These are phyloP conservation scores for Pythium plurisporium DNA, from an alignment of 352 stramenopile genomes.

Conservation along the genomic window DNA sequence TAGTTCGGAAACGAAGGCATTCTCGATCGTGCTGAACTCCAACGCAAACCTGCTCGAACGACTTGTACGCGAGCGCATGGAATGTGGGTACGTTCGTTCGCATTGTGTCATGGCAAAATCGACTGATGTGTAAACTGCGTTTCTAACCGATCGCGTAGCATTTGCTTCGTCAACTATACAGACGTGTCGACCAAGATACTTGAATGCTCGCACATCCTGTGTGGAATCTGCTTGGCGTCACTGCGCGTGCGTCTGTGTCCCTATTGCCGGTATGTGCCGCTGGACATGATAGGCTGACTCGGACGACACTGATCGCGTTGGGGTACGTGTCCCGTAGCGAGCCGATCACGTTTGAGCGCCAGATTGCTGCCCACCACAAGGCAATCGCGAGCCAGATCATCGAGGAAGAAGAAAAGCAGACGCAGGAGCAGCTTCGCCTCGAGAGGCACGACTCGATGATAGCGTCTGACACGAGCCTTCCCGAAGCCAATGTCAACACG, in stretches of 20 bases:
- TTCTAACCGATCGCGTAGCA: constrained; percentile 4
- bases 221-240: constrained; percentile 1
- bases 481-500: too few species aligned
- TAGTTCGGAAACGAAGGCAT: not conserved
- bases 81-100: constrained; percentile 22
- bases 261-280: constrained; percentile 20
- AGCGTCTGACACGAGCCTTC: too few species aligned
- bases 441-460: too few species aligned
- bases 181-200: constrained; percentile 11
- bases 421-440: too few species aligned
- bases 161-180: constrained; percentile 16
- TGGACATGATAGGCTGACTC: too few species aligned
- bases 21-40: constrained; percentile 11
- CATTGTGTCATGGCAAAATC: not conserved
- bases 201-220: constrained; percentile 18
- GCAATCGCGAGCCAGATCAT: constrained; percentile 6
- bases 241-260: constrained; percentile 4
- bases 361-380: constrained; percentile 12
- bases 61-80: constrained; percentile 19
- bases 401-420: constrained; percentile 6
- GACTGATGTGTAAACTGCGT: too few species aligned
- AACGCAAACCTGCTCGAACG: constrained; percentile 9
- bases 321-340: not conserved
- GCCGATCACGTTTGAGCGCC: constrained; percentile 4
- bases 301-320: too few species aligned